phyloP scores from a whole-genome alignment of 2,329 filamentous ascomycete species.

The Plectosphaerella sp. region DNA sequence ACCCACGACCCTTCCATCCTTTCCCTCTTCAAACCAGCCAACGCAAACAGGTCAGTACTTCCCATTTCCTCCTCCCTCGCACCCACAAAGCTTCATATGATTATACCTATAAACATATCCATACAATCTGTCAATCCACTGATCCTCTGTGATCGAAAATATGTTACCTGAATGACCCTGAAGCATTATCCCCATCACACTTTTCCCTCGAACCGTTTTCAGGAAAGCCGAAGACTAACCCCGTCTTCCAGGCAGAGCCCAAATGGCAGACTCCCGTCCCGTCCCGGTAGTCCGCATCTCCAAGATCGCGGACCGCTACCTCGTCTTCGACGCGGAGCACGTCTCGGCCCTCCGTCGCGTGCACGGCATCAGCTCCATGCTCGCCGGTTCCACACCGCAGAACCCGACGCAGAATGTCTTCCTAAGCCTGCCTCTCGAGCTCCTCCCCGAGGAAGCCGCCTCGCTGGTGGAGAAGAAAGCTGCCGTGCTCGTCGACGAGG shows the following conservation, averaged over 20 bases:
- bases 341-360: slow-evolving; percentile 73
- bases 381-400: slow-evolving; percentile 85
- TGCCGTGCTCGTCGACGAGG: slow-evolving; percentile 79
- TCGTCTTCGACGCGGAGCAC: slow-evolving; percentile 82
- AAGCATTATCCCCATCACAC: background rate
- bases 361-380: slow-evolving; percentile 80
- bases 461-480: slow-evolving; percentile 72
- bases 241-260: background rate
- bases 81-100: slow-evolving; percentile 31
- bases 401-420: slow-evolving; percentile 94
- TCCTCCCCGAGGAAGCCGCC: slow-evolving; percentile 86
- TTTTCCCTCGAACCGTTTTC: background rate
- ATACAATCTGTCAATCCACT: slow-evolving; percentile 57
- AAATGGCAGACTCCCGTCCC: background rate
- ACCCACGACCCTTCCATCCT: background rate
- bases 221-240: background rate
- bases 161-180: slow-evolving; percentile 30
- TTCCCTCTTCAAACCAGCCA: slow-evolving; percentile 12
- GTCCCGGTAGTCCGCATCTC: slow-evolving; percentile 67
- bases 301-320: slow-evolving; percentile 72
- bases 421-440: slow-evolving; percentile 78
- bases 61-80: background rate
- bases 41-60: slow-evolving; percentile 11
- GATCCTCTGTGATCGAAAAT: slow-evolving; percentile 39
- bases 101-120: slow-evolving; percentile 38